Base-by-base conservation (phyloP, 176 grass and related monocot species). In the Zizania latifolia region DNA sequence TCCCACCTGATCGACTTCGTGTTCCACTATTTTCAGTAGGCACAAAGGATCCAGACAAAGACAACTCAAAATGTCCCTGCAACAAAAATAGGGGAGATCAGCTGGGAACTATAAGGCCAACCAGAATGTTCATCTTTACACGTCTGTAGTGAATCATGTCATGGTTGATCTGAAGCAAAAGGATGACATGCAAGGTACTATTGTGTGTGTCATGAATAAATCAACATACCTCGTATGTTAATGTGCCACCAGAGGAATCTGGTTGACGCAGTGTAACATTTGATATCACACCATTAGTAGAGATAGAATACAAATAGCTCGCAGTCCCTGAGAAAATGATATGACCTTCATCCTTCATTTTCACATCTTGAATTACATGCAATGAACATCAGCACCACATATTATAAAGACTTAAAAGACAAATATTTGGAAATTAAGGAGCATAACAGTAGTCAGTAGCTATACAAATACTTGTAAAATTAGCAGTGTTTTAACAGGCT, bases 321-420 rank as follows among this genome's bases (percentile, higher is more conserved):
- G 76, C 6, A 90, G 90, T 22, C 90, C 94, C 86, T 97, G 94
- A 8, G 81, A 89, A 82, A 97, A 97, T 6, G 94, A 93, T 80
- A 97, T 97, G 37, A 97, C 87, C 80, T 97, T 97, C 90, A 81
- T 91, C 27, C 85, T 93, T n/a, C n/a, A n/a, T n/a, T n/a, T n/a
- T n/a, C 48, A 97, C 85, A 89, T 97, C 94, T 90, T 94, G 64
- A 80, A 84, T 57, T 50, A 77, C 29, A 57, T 4, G 24, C 6
- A 70, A 67, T 62, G 72, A 30, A 27, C 15, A 58, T 79, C n/a
- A n/a, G n/a, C n/a, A n/a, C n/a, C n/a, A n/a, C n/a, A n/a, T n/a
- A n/a, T n/a, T n/a, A n/a, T n/a, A n/a, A 22, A 68, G 24, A 5
- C 10, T 54, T 45, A n/a, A 33, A 29, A 7, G 17, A 46, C 24